Evolutionary conservation across 2,329 filamentous ascomycete species (phyloP), one percentile per base, ranked within the genome.

Genomic region (Rhynchosporium agropyri): DNA sequence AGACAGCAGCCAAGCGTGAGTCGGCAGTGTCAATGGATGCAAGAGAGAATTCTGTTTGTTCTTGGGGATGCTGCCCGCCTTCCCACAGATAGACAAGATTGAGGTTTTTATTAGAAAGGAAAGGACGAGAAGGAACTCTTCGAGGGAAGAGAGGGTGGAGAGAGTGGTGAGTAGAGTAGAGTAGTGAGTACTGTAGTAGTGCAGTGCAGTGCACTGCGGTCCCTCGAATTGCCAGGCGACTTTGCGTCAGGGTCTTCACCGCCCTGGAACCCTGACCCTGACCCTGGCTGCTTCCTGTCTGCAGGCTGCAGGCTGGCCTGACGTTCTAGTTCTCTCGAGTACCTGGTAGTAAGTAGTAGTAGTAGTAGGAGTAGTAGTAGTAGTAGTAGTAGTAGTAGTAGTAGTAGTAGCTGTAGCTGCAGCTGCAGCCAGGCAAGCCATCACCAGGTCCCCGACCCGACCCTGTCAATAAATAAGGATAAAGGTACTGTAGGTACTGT

Each of bases 11-110:
- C 43, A 45, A 53, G 3, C 40, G 50, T 33, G 13, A 7, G 50
- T 33, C n/a, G 26, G 7, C n/a, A 54, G n/a, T 10, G 38, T 33
- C 50, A 54, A 33, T 54, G 36, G 57, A 33, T 29, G 45, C 49
- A 42, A 54, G 38, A 36, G 54, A 62, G 36, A 58, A 20, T 5
- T 45, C 12, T 26, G 28, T 46, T 40, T 29, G 58, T 40, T 40
- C 15, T 28, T 54, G 8, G 50, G 9, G 12, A 54, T 40, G 33
- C 26, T 28, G 33, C 26, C 50, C 50, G 10, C 33, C 50, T n/a
- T 40, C 50, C 50, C n/a, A 40, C 50, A 36, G 28, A 42, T 55
- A 29, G 13, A 13, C 2, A 26, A 50, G 38, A 10, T 43, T 8
- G 33, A 29, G 7, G 50, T 40, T 38, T 54, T 20, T 12, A 9